phyloP scores from a whole-genome alignment of 352 stramenopile genomes.

The Phytopythium sindhum region DNA sequence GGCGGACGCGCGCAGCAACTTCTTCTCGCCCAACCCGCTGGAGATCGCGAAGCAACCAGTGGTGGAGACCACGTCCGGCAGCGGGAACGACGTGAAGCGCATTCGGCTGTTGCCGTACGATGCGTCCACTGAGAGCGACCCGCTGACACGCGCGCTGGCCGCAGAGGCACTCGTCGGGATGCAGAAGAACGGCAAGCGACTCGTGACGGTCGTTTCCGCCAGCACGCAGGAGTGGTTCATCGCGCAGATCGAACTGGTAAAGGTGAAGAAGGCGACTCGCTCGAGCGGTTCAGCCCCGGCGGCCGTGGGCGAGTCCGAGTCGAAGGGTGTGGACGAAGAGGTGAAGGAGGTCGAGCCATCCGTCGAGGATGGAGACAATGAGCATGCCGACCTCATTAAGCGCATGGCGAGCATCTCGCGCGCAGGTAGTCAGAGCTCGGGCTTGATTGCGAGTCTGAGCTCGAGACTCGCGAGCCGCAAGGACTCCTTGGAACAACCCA shows the following conservation, averaged over 20 bases:
- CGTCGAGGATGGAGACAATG: neutral
- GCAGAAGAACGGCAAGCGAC: conserved; percentile 51
- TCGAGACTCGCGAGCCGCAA: conserved; percentile 21
- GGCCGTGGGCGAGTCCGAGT: conserved; percentile 2
- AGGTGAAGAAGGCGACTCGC: conserved; percentile 65
- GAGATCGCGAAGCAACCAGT: conserved; percentile 33
- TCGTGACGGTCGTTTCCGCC: conserved; percentile 52
- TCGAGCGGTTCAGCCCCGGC: conserved; percentile 12
- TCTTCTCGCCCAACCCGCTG: conserved; percentile 57
- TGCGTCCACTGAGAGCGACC: conserved; percentile 11
- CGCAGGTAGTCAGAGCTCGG: conserved; percentile 48
- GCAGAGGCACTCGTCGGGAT: conserved; percentile 52
- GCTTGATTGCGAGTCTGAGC: conserved; percentile 56
- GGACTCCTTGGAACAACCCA: conserved; percentile 14
- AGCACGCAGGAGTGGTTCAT: conserved; percentile 57
- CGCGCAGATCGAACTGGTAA: conserved; percentile 64
- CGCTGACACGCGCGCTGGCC: conserved; percentile 33
- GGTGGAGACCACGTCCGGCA: conserved; percentile 18
- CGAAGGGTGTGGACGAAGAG: neutral
- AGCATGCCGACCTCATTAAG: conserved; percentile 57
- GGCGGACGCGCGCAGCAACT: conserved; percentile 12
- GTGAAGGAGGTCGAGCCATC: conserved; percentile 15
- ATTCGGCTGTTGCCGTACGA: conserved; percentile 32
- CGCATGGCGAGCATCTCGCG: conserved; percentile 71
- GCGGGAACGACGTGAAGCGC: conserved; percentile 35